Evolutionary conservation across 441 rosid species (phyloP), one percentile per base, ranked within the genome.

Genomic region (Breynia disticha): DNA sequence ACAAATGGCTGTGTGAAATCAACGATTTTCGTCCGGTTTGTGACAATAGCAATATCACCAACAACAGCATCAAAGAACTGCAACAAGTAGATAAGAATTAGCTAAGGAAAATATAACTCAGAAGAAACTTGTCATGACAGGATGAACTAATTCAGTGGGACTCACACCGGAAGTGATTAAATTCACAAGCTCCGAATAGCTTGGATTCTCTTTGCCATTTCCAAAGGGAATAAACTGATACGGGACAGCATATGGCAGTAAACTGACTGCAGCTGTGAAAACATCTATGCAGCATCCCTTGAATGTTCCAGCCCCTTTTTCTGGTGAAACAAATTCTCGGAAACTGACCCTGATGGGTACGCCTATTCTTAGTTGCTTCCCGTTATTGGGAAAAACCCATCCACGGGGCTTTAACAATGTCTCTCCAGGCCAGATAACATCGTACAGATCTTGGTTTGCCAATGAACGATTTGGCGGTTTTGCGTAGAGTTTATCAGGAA

Each of bases 241-340:
- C 0, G 94, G 89, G 56, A 91, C 87, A 55, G 91, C 82, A 11
- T 91, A 88, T 0, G 97, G 95, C 52, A 91, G 73, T 55, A 88
- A 76, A 55, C 71, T 79, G 39, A 82, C 60, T 11, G 95, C 98
- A 69, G 94, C 84, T 47, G 70, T 65, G 67, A 91, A 84, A 4
- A 91, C 95, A 72, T 91, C 98, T 57, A 91, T 79, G 63, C 94
- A 88, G 62, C 79, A 88, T 16, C 98, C 98, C 69, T 82, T 77
- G 75, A 85, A 83, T 54, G 46, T 68, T 46, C 80, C 65, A 5
- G 81, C 75, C 64, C 84, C 87, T 16, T 46, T 79, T 22, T 69
- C 76, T 68, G 61, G 76, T 3, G 95, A 61, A 44, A 87, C 88
- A 68, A 85, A 87, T 70, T 87, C 96, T 47, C 64, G 72, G 74